Conservation (phyloP, 1,139 yeast genomes). For the Candida pseudoviswanathii region DNA sequence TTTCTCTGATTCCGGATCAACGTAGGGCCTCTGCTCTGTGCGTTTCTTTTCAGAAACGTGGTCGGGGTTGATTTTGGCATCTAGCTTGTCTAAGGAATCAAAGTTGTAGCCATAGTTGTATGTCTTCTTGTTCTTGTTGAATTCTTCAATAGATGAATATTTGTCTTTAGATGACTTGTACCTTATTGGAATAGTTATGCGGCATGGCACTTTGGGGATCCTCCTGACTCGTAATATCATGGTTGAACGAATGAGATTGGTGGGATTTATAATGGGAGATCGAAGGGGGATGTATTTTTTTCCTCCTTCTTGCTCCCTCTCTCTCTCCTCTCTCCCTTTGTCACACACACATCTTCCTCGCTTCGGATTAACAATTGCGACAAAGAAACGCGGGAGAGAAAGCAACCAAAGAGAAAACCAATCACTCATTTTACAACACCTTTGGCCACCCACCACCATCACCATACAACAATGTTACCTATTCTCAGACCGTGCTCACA, state of each 20-base stretch:
- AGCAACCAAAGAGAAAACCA: neutral
- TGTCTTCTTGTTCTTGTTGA: slow-evolving; percentile 39
- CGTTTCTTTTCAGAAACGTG: neutral
- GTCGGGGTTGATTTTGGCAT: slow-evolving; percentile 16
- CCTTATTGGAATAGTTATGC: neutral
- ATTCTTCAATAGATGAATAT: slow-evolving; percentile 35
- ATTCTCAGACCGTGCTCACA: neutral
- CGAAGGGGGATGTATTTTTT: neutral
- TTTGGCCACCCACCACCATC: neutral
- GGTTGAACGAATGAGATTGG: slow-evolving; percentile 1
- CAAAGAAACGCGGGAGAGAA: neutral
- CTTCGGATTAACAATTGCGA: neutral
- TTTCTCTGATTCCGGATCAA: slow-evolving; percentile 19
- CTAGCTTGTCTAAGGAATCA: slow-evolving; percentile 29
- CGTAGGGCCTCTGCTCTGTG: slow-evolving; percentile 12
- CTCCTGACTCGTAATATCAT: slow-evolving; percentile 5
- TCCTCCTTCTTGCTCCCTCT: neutral
- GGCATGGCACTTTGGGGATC: neutral
- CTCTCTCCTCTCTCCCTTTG: neutral
- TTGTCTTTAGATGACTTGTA: slow-evolving; percentile 8
- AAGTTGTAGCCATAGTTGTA: slow-evolving; percentile 37
- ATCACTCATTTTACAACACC: neutral
- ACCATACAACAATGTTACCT: neutral
- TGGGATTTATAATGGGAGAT: neutral
- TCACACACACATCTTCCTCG: neutral